Conservation (phyloP, 1,284 basidiomycete genomes). For the Ustilago esculenta region DNA sequence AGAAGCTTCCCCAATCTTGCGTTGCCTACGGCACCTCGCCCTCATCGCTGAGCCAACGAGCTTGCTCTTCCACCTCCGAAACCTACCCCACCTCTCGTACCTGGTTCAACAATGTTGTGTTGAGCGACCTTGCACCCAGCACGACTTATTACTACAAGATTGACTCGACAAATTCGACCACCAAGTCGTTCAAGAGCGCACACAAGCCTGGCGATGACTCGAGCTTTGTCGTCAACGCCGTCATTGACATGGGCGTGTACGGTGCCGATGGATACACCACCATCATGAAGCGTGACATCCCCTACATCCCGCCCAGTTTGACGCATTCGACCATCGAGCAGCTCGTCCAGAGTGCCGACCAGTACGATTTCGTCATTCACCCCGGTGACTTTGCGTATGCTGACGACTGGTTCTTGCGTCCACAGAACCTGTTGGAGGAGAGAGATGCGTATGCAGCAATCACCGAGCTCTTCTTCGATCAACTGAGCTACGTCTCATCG, state of each 20-base stretch:
- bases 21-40: constrained; percentile 40
- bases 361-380: constrained; percentile 47
- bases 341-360: constrained; percentile 17
- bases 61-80: constrained; percentile 34
- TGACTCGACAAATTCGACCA: constrained; percentile 37
- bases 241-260: constrained; percentile 68
- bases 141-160: constrained; percentile 58
- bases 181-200: constrained; percentile 34
- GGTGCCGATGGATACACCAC: constrained; percentile 64
- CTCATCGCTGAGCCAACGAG: constrained; percentile 5
- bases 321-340: constrained; percentile 44
- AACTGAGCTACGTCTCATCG: constrained; percentile 62
- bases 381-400: constrained; percentile 68
- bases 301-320: constrained; percentile 25
- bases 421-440: constrained; percentile 33
- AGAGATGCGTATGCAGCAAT: constrained; percentile 49
- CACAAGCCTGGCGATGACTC: constrained; percentile 20
- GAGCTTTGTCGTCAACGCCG: constrained; percentile 59
- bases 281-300: constrained; percentile 42
- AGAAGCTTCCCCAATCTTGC: constrained; percentile 30
- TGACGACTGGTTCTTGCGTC: constrained; percentile 63
- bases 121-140: constrained; percentile 30
- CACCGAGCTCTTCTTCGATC: constrained; percentile 67
- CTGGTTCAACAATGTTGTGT: constrained; percentile 46
- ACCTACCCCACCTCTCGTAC: constrained; percentile 56